Percentiles rank a stretch among this genome's conserved stretches.
Conservation (phyloP, 148 eudicot genomes). For the Rhododendron griersonianum region DNA sequence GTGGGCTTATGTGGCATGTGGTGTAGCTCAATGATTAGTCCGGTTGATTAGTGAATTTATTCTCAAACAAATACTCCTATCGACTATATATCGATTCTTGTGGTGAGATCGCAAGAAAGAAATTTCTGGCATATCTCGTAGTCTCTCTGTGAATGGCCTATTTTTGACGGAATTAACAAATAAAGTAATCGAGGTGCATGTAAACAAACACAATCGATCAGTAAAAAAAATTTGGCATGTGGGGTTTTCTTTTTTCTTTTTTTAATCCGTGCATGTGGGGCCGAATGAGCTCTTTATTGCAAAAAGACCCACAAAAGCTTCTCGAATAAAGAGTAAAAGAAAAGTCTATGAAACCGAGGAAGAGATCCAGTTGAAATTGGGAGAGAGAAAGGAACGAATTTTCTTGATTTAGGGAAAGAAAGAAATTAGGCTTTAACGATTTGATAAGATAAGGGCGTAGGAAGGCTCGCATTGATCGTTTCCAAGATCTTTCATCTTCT, state of each 20-base stretch:
- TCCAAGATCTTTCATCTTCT: not conserved
- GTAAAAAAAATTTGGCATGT: too few species aligned
- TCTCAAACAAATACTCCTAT: too few species aligned
- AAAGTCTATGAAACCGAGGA: not conserved
- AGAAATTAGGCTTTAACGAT: not conserved
- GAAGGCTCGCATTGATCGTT: not conserved
- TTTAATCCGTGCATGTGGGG: not conserved
- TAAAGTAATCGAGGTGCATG: too few species aligned
- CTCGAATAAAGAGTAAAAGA: constrained; percentile 9
- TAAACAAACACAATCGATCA: too few species aligned
- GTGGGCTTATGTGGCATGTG: constrained; percentile 7
- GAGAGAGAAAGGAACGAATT: not conserved
- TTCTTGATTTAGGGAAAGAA: not conserved
- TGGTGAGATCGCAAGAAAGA: too few species aligned
- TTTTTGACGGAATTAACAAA: too few species aligned
- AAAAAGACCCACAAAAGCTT: constrained; percentile 12
- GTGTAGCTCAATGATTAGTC: not conserved
- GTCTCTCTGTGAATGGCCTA: too few species aligned
- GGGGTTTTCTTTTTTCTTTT: too few species aligned
- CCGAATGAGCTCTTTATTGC: not conserved
- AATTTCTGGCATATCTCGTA: too few species aligned
- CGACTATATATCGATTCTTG: too few species aligned
- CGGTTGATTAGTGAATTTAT: too few species aligned
- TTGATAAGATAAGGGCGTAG: not conserved
- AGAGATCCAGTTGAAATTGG: not conserved